Conservation (phyloP, 2,329 filamentous ascomycete genomes). For the Venturia carpophila region DNA sequence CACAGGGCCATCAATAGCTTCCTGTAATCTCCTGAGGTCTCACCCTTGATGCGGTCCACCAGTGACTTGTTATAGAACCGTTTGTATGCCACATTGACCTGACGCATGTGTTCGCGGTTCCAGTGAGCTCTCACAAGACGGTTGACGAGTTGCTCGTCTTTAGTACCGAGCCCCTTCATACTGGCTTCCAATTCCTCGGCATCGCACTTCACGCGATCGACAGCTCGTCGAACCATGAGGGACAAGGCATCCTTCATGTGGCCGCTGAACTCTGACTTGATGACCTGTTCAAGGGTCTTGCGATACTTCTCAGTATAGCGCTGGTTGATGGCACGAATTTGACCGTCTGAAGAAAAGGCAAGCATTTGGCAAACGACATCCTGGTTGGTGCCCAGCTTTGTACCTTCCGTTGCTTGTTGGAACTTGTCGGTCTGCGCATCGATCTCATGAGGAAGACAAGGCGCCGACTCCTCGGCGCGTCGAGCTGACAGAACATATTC, state of each 20-base stretch:
- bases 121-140: slow-evolving; percentile 76
- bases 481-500: slow-evolving; percentile 68
- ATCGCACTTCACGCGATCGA: slow-evolving; percentile 77
- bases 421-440: slow-evolving; percentile 18
- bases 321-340: slow-evolving; percentile 73
- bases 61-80: slow-evolving; percentile 62
- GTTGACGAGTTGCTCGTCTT: slow-evolving; percentile 69
- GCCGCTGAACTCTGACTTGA: slow-evolving; percentile 77
- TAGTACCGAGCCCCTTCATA: slow-evolving; percentile 83
- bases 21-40: slow-evolving; percentile 81
- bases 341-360: slow-evolving; percentile 65
- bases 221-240: slow-evolving; percentile 67
- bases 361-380: slow-evolving; percentile 73
- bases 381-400: slow-evolving; percentile 63
- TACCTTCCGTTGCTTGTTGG: slow-evolving; percentile 49
- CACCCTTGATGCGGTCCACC: slow-evolving; percentile 61
- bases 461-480: slow-evolving; percentile 68
- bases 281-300: slow-evolving; percentile 60
- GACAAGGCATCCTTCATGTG: slow-evolving; percentile 85
- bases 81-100: slow-evolving; percentile 71
- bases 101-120: slow-evolving; percentile 65
- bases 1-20: slow-evolving; percentile 16
- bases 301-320: slow-evolving; percentile 68
- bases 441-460: slow-evolving; percentile 50
- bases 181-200: slow-evolving; percentile 73